Evolutionary conservation across 139 green algal genomes (phyloP).

Genomic region (Microglena sp.): DNA sequence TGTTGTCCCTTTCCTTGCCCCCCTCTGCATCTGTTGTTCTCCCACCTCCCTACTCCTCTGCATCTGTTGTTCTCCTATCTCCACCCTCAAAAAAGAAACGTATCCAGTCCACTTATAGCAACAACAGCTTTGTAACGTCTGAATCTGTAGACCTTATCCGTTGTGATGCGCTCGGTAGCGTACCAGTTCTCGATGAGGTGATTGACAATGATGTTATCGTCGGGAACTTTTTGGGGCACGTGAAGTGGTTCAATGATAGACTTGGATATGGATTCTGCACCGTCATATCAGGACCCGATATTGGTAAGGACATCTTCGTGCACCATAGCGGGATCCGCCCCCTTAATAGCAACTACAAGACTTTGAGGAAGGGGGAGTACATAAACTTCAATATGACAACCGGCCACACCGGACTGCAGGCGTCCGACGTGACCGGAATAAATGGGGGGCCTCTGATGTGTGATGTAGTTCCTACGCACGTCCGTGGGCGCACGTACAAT

Average conservation of each 20-base stretch:
- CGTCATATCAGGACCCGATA: not conserved
- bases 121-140: too few relatives aligned
- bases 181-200: too few relatives aligned
- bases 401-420: constrained; percentile 7
- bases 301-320: constrained; percentile 8
- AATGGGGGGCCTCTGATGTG: constrained; percentile 8
- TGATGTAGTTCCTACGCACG: too few relatives aligned
- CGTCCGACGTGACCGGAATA: constrained; percentile 9
- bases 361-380: constrained; percentile 11
- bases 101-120: too few relatives aligned
- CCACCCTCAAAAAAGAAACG: too few relatives aligned
- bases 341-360: constrained; percentile 10
- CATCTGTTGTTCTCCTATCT: too few relatives aligned
- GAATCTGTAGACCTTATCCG: too few relatives aligned
- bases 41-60: too few relatives aligned
- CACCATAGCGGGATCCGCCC: constrained; percentile 9
- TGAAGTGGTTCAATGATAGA: constrained; percentile 11
- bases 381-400: constrained; percentile 9
- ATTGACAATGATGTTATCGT: not conserved
- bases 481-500: too few relatives aligned
- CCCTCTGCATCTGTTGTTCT: too few relatives aligned
- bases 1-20: too few relatives aligned
- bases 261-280: constrained; percentile 10
- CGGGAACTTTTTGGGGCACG: not conserved
- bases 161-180: too few relatives aligned